A percentile compares a stretch with the other conserved stretches of the same genome.
Evolutionary conservation across 2,329 filamentous ascomycete species (phyloP).

Genomic region (Colletotrichum graminicola): DNA sequence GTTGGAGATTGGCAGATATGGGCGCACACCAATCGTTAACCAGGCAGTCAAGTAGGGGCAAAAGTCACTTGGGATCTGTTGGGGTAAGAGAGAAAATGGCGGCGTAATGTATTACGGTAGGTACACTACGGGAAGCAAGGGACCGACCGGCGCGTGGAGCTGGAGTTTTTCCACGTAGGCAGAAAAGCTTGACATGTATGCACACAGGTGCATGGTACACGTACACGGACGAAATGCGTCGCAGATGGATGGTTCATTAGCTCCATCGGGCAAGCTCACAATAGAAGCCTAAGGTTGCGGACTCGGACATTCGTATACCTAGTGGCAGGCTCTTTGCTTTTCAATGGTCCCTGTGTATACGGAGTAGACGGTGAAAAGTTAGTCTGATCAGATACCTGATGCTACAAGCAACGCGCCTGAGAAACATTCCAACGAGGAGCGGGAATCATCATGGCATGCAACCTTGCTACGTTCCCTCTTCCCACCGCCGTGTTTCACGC

Average conservation of each 20-base stretch:
- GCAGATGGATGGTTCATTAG: slow-evolving; percentile 14
- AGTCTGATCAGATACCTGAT: not conserved
- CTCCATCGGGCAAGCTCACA: not conserved
- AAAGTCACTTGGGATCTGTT: not conserved
- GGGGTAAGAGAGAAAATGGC: not conserved
- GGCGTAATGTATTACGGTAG: slow-evolving; percentile 7
- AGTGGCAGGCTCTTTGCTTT: not conserved
- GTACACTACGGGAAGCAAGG: slow-evolving; percentile 21
- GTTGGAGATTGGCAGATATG: slow-evolving; percentile 4
- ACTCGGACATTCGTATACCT: slow-evolving; percentile 1
- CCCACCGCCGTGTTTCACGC: too few relatives aligned
- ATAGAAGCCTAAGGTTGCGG: not conserved
- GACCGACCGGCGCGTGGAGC: slow-evolving; percentile 6
- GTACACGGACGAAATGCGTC: not conserved
- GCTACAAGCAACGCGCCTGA: not conserved
- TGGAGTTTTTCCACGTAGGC: not conserved
- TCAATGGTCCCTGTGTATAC: not conserved
- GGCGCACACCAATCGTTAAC: slow-evolving; percentile 1
- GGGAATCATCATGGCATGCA: not conserved
- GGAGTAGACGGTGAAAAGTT: not conserved
- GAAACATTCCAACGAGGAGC: not conserved
- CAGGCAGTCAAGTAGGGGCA: not conserved
- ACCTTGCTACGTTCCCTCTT: not conserved
- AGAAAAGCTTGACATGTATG: slow-evolving; percentile 17
- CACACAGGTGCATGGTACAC: not conserved